A percentile compares a stretch with the other conserved stretches of the same genome.
phyloP scores from a whole-genome alignment of 192 early-diverging fungal genomes.

The Globomyces pollinis-pini region DNA sequence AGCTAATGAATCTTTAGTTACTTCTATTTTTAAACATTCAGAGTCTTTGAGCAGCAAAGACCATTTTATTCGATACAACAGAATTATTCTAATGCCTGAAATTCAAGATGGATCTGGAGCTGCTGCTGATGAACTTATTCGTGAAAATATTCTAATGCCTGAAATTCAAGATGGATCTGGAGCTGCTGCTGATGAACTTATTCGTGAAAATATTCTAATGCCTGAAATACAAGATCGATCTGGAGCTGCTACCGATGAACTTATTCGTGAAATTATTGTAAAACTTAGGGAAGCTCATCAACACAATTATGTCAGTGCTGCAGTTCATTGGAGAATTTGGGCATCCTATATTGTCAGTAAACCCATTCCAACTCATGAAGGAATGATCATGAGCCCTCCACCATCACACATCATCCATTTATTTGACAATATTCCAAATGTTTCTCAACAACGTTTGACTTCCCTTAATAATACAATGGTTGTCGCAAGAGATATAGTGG shows the following conservation, averaged over 20 bases:
- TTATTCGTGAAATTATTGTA: not conserved
- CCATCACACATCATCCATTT: not conserved
- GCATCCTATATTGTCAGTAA: not conserved
- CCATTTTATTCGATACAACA: not conserved
- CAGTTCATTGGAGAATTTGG: not conserved
- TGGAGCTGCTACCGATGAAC: not conserved
- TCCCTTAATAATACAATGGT: not conserved
- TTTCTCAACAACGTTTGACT: not conserved
- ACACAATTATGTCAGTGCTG: not conserved
- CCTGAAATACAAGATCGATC: no score
- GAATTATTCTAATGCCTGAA: no score
- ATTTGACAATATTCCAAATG: slow-evolving; percentile 1
- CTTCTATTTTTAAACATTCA: slow-evolving; percentile 1
- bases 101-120: no score
- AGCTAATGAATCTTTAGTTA: not conserved
- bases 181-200: not conserved
- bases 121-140: no score
- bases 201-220: no score
- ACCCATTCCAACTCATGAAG: not conserved
- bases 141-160: no score
- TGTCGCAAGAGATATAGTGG: not conserved
- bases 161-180: slow-evolving; percentile 6
- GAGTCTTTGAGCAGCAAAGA: not conserved
- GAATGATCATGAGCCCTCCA: not conserved
- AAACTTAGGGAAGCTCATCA: not conserved